phyloP scores from a whole-genome alignment of 2,329 filamentous ascomycete species.

The Fusarium buxicola region DNA sequence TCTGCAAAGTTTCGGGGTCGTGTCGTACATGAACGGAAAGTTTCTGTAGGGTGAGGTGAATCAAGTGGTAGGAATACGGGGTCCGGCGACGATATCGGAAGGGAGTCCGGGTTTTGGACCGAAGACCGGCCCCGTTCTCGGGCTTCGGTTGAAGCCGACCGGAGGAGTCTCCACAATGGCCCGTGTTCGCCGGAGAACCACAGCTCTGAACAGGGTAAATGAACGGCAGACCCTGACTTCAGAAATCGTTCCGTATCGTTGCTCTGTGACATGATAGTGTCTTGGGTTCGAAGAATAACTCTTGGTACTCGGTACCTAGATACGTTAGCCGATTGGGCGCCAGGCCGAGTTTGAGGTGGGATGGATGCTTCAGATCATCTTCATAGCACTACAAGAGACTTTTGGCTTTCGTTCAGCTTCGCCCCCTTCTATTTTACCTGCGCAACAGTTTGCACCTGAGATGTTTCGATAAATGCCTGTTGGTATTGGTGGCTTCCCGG shows the following conservation, averaged over 20 bases:
- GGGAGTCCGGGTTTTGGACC: conserved; percentile 7
- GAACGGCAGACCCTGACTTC: no score
- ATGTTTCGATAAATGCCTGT: no score
- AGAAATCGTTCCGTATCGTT: no score
- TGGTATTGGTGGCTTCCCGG: no score
- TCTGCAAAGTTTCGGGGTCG: not conserved
- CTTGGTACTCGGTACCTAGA: no score
- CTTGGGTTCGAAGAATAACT: no score
- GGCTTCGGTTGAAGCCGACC: conserved; percentile 3
- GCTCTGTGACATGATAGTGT: no score
- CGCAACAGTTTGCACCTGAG: not conserved
- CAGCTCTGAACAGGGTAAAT: not conserved
- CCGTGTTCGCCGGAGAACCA: not conserved
- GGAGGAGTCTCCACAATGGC: not conserved
- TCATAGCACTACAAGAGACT: not conserved
- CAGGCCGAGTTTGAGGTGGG: no score
- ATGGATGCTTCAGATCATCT: not conserved
- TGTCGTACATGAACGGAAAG: not conserved
- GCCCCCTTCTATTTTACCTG: not conserved
- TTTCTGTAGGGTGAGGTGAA: not conserved
- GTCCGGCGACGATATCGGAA: conserved; percentile 10
- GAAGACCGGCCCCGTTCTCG: conserved; percentile 25
- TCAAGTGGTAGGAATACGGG: not conserved
- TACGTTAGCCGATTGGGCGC: no score
- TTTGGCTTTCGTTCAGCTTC: not conserved